Evolutionary conservation across 73 alveolate species (phyloP).

Genomic region (Tetrahymena thermophila): DNA sequence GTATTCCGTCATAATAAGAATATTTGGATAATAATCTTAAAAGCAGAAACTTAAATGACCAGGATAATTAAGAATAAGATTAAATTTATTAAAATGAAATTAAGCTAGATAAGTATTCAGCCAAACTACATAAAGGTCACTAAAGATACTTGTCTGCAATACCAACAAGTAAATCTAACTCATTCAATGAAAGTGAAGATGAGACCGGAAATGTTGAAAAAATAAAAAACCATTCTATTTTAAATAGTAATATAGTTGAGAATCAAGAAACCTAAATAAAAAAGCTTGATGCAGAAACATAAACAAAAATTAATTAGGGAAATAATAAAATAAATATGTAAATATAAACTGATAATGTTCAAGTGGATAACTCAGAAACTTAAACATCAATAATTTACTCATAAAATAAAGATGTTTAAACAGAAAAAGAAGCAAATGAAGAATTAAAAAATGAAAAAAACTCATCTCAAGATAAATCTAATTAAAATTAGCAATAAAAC

Average conservation of each 20-base stretch:
- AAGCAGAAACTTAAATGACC: neutral
- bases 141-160: neutral
- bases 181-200: neutral
- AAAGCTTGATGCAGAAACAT: neutral
- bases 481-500: neutral
- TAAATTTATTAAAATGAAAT: neutral
- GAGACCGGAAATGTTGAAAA: neutral
- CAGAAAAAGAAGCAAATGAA: neutral
- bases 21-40: neutral
- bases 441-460: neutral
- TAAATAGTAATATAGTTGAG: neutral
- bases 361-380: neutral
- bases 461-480: neutral
- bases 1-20: neutral
- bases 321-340: too few relatives aligned
- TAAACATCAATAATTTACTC: neutral
- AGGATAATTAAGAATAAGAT: neutral
- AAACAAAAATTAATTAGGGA: neutral
- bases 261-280: neutral
- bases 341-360: neutral
- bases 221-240: neutral
- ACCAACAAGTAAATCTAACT: neutral
- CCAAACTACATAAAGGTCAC: neutral
- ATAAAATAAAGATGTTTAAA: neutral
- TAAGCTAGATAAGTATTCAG: neutral